Conservation (phyloP, 169 alveolate genomes). For the Eimeria nieschulzi region DNA sequence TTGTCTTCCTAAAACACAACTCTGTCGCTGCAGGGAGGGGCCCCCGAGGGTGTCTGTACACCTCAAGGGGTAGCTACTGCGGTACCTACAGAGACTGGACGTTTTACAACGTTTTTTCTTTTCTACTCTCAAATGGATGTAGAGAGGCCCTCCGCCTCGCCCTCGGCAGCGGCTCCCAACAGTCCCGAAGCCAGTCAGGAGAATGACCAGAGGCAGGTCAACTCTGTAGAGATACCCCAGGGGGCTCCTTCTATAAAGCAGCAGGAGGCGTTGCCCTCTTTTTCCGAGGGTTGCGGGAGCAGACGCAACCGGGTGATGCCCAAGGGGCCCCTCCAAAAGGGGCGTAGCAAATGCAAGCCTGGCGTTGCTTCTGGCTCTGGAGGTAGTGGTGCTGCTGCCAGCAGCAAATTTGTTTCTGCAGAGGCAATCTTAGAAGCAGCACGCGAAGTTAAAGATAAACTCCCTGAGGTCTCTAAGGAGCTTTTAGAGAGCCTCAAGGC, state of each 20-base stretch:
- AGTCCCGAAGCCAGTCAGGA: conserved; percentile 63
- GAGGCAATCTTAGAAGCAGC: conserved; percentile 44
- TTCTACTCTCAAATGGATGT: conserved; percentile 35
- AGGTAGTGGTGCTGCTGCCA: background rate
- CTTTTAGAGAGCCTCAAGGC: conserved; percentile 16
- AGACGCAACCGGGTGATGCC: conserved; percentile 5
- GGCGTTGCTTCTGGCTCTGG: background rate
- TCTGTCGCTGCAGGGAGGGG: background rate
- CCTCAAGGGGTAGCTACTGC: background rate
- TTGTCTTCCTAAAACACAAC: background rate
- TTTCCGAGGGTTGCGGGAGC: conserved; percentile 26
- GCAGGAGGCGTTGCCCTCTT: background rate
- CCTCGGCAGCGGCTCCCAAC: conserved; percentile 39
- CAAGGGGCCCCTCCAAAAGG: background rate
- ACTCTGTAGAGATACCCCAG: conserved; percentile 18
- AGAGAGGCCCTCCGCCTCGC: conserved; percentile 41
- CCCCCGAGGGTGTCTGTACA: background rate
- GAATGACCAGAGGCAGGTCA: conserved; percentile 62
- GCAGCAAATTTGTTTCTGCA: conserved; percentile 36
- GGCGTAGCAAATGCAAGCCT: conserved; percentile 28
- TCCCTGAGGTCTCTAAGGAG: conserved; percentile 60
- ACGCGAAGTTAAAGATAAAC: conserved; percentile 32
- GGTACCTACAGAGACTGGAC: too few relatives aligned
- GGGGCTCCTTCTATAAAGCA: conserved; percentile 23
- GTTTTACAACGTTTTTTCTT: too few relatives aligned